phyloP scores from a whole-genome alignment of 2,329 filamentous ascomycete species.

The Talaromyces sp. region DNA sequence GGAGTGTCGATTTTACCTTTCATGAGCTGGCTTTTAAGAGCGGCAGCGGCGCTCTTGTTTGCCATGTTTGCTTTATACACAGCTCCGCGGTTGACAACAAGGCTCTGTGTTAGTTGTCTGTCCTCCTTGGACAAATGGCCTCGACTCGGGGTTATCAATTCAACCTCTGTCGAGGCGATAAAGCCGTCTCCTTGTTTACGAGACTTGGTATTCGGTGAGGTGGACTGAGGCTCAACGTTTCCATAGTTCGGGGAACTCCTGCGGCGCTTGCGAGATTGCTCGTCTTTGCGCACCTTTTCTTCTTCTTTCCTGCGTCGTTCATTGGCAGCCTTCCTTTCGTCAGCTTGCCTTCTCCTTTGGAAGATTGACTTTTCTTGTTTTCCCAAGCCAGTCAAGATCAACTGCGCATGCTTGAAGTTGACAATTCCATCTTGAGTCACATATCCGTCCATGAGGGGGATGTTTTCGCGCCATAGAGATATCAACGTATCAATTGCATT shows the following conservation, averaged over 20 bases:
- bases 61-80: conserved; percentile 66
- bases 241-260: conserved; percentile 42
- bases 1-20: conserved; percentile 18
- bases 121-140: conserved; percentile 52
- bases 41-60: conserved; percentile 91
- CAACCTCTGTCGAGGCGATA: conserved; percentile 42
- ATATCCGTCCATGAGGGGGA: conserved; percentile 89
- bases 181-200: conserved; percentile 22
- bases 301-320: conserved; percentile 73
- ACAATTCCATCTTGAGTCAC: conserved; percentile 93
- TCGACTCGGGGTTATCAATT: conserved; percentile 52
- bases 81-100: conserved; percentile 70
- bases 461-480: conserved; percentile 92
- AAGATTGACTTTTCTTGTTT: conserved; percentile 95
- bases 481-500: conserved; percentile 95
- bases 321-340: conserved; percentile 75
- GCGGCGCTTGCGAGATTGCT: conserved; percentile 36
- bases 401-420: conserved; percentile 77
- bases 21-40: conserved; percentile 74
- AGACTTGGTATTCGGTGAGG: conserved; percentile 15
- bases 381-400: conserved; percentile 80
- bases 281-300: conserved; percentile 48
- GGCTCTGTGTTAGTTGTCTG: conserved; percentile 70
- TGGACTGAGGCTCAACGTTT: conserved; percentile 28
- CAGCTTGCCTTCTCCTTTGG: conserved; percentile 74